Base-by-base conservation (phyloP, 768 basidiomycete genomes). In the Lactifluus hygrophoroides region DNA sequence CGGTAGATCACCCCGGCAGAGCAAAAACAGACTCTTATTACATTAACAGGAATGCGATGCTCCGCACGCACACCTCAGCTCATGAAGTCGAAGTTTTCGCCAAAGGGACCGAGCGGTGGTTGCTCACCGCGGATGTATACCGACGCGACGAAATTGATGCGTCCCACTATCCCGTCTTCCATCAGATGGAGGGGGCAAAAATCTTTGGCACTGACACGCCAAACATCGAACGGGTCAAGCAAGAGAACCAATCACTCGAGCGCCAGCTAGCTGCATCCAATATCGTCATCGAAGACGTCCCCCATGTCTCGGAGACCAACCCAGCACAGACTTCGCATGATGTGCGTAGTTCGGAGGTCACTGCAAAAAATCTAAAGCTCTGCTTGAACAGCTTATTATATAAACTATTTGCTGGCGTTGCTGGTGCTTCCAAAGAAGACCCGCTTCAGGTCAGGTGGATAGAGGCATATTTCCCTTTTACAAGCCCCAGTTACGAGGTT, bases 381-480 rank as follows among this genome's bases (percentile, higher is more conserved):
- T 87, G 88, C 21, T 75, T 99, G 67, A 98, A 97, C 68, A 81
- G 84, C 43, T 75, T 99, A 51, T 81, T 99, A 64, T 76, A 94
- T 53, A 77, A 79, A 54, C 74, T 99, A 27, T 97, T 98, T 69
- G 88, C 89, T 4, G 78, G 76, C 9, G 76, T 70, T 11, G 76
- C 75, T 17, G 80, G 75, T 11, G 74, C 75, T 27, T 76, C 71
- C 23, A 75, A 74, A 17, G 75, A 79, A 37, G 81, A 88, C 50
- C 94, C 96, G 25, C 75, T 99, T 61, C 77, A 82, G 62, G 88
- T 99, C 27, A 78, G 96, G 21, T 99, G 96, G 96, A 97, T 98
- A 63, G 93, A 97, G 69, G 92, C 95, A 2, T 91, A 89, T 67
- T 98, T 99, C 73, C 96, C 96, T 1, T 99, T 95, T 78, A 99